Conservation (phyloP, 2,329 filamentous ascomycete species). For the Clonostachys sp. region DNA sequence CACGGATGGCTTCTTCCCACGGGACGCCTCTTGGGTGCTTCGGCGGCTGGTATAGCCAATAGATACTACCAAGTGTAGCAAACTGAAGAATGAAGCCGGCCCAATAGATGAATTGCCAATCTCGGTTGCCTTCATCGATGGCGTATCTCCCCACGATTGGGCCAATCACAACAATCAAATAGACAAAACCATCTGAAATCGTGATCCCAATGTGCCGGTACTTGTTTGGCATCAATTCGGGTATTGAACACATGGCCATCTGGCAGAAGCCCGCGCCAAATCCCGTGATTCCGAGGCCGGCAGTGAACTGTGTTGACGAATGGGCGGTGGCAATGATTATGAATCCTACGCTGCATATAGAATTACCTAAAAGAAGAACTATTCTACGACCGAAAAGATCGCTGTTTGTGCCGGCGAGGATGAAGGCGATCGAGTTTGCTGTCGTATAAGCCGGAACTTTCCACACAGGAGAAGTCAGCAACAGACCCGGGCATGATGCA, state of each 20-base stretch:
- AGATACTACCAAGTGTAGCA: conserved; percentile 34
- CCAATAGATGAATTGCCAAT: conserved; percentile 40
- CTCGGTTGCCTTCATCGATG: conserved; percentile 17
- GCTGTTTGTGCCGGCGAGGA: conserved; percentile 32
- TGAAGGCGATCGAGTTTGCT: conserved; percentile 32
- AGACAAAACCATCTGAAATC: conserved; percentile 28
- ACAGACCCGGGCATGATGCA: no score
- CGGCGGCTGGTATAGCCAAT: conserved; percentile 24
- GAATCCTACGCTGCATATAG: conserved; percentile 24
- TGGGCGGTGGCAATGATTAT: conserved; percentile 25
- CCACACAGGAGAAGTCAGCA: not conserved
- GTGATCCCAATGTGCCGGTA: conserved; percentile 37
- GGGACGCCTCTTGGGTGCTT: conserved; percentile 24
- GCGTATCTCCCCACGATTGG: conserved; percentile 37
- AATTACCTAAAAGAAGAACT: conserved; percentile 14
- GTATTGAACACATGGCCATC: conserved; percentile 36
- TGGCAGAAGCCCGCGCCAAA: conserved; percentile 35
- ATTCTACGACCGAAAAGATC: conserved; percentile 36
- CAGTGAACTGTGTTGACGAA: conserved; percentile 20
- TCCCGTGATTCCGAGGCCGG: conserved; percentile 29
- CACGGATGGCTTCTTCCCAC: conserved; percentile 21
- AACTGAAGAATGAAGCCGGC: conserved; percentile 31
- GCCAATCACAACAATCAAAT: conserved; percentile 36
- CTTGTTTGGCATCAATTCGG: conserved; percentile 41
- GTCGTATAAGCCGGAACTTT: conserved; percentile 27